Conservation (phyloP, 805 yeast genomes). For the Priceomyces carsonii region DNA sequence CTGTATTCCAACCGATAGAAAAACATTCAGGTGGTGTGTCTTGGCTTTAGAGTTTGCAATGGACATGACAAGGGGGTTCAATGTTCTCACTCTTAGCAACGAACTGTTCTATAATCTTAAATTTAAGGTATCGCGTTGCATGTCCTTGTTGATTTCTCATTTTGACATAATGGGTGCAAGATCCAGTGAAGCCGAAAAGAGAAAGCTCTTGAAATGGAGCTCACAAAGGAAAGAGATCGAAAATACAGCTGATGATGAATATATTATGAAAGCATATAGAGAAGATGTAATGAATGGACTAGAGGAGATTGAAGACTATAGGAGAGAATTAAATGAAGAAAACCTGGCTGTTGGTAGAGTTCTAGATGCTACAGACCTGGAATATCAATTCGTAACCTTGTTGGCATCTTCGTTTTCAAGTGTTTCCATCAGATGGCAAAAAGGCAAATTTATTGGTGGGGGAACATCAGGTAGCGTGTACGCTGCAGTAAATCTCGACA, state of each 20-base stretch:
- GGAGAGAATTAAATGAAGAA: slow-evolving; percentile 45
- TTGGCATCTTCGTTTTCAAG: slow-evolving; percentile 88
- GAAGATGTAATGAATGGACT: slow-evolving; percentile 70
- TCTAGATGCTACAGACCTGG: slow-evolving; percentile 82
- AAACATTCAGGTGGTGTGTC: slow-evolving; percentile 95
- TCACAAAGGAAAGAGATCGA: slow-evolving; percentile 54
- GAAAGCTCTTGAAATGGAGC: slow-evolving; percentile 55
- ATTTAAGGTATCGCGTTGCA: slow-evolving; percentile 87
- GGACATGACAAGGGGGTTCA: slow-evolving; percentile 90
- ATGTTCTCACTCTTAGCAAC: slow-evolving; percentile 76
- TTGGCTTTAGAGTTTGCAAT: slow-evolving; percentile 93
- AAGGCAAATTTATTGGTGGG: slow-evolving; percentile 89
- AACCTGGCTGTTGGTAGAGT: slow-evolving; percentile 74
- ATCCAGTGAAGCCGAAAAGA: slow-evolving; percentile 67
- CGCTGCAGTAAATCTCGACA: slow-evolving; percentile 88
- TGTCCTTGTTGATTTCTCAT: slow-evolving; percentile 90
- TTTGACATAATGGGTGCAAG: slow-evolving; percentile 99
- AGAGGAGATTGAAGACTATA: slow-evolving; percentile 57
- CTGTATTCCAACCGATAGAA: slow-evolving; percentile 87
- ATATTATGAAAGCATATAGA: slow-evolving; percentile 50
- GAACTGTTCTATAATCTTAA: slow-evolving; percentile 73
- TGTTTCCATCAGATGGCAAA: slow-evolving; percentile 95
- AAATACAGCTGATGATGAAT: slow-evolving; percentile 41
- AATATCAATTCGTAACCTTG: slow-evolving; percentile 81
- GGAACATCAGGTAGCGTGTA: slow-evolving; percentile 95